phyloP scores from a whole-genome alignment of 139 green algal genomes.

The Trebouxia sp. region DNA sequence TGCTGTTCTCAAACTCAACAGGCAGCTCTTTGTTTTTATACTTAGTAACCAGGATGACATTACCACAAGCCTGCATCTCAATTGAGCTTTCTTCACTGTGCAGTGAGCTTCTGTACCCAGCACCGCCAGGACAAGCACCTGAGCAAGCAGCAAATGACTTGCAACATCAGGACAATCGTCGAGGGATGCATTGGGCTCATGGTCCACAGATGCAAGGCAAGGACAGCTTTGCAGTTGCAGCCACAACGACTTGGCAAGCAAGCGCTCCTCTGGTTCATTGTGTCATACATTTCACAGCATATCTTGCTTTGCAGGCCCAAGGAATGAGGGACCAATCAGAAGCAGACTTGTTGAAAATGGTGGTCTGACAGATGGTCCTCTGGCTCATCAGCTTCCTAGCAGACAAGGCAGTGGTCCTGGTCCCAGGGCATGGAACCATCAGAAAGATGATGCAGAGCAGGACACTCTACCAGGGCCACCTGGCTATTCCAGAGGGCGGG shows the following conservation, averaged over 20 bases:
- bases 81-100: too few species aligned
- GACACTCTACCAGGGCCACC: neutral
- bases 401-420: neutral
- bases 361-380: neutral
- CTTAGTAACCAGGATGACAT: too few species aligned
- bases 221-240: too few species aligned
- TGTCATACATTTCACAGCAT: neutral
- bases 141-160: too few species aligned
- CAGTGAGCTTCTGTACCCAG: neutral
- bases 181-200: too few species aligned
- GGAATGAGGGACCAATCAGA: conserved; percentile 14
- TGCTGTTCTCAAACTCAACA: neutral
- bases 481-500: neutral
- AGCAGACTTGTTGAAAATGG: conserved; percentile 1
- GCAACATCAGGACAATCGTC: too few species aligned
- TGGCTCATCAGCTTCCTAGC: too few species aligned
- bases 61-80: too few species aligned
- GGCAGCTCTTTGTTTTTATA: too few species aligned
- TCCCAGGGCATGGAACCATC: neutral
- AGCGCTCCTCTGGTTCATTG: too few species aligned
- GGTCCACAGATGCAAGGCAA: too few species aligned
- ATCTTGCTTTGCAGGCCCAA: neutral
- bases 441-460: conserved; percentile 19
- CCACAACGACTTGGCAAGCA: too few species aligned
- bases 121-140: neutral